Base-by-base conservation (phyloP, 768 basidiomycete species). In the Gelatoporia subvermispora region DNA sequence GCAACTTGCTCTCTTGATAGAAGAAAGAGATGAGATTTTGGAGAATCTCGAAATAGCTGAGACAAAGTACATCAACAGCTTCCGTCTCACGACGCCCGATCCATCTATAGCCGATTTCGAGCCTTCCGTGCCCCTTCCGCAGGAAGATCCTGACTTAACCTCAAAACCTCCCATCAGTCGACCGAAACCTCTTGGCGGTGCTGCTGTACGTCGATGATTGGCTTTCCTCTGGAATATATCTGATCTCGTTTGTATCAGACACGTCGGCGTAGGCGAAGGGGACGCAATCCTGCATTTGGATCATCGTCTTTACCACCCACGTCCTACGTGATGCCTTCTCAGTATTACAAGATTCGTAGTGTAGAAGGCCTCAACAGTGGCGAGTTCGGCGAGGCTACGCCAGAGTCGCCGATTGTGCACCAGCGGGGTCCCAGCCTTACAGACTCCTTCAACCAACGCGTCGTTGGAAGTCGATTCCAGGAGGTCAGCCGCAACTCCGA, bases 31-130 rank as follows among this genome's bases (percentile, higher is more conserved):
- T 52, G 75, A 78, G 58, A 79, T 89, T 18, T 65, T 92, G n/a
- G 82, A 88, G 55, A 81, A 85, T 52, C 72, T 92, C 8, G 88
- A 92, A 68, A 78, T 84, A 45, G 86, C 88, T 10, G 88, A 90
- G 68, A 79, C 84, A 10, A 78, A 75, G 57, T 93, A 89, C 58
- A 88, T 88, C 53, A 72, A 73, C 48, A 89, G 84, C 4, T 91
- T 90, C 71, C 72, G 78, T 15, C 68, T 85, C 9, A 80, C 82
- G 0, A 88, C 84, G 0, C 85, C 85, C 3, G 84, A 85, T 49
- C 84, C 85, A 17, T 85, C 85, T 7, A 72, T 86, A 45, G 70
- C 77, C 11, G 82, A 85, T 61, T 58, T 59, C 49, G 49, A 47
- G 24, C 60, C 60, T 17, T 42, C 41, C n/a, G 43, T 46, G 10